Conservation (phyloP, 495 filamentous ascomycete species). For the Glarea lozoyensis region DNA sequence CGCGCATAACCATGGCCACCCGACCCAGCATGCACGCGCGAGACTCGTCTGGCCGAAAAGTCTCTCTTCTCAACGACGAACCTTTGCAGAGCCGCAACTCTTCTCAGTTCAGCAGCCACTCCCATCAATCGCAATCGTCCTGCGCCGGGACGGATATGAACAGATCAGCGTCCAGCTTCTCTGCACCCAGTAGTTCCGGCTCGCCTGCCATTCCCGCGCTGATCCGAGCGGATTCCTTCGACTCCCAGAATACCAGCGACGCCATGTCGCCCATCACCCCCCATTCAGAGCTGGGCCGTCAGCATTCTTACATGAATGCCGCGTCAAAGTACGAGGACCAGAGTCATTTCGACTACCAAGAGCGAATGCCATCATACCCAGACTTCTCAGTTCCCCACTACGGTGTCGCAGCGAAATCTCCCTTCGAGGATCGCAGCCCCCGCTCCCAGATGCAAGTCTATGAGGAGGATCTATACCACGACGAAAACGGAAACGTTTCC, state of each 20-base stretch:
- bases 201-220: conserved; percentile 40
- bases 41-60: conserved; percentile 39
- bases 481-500: neutral
- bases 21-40: conserved; percentile 34
- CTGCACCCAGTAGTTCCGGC: conserved; percentile 22
- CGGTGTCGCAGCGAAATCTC: conserved; percentile 1
- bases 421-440: conserved; percentile 3
- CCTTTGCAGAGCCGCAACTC: conserved; percentile 7
- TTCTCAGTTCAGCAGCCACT: neutral
- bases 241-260: conserved; percentile 41
- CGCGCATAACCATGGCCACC: too few relatives aligned
- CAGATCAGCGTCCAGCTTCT: conserved; percentile 23
- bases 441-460: neutral
- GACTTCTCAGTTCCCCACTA: conserved; percentile 4
- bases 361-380: conserved; percentile 1
- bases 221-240: conserved; percentile 43
- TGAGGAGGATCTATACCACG: neutral
- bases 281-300: conserved; percentile 22
- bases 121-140: neutral
- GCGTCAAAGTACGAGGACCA: conserved; percentile 14
- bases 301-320: conserved; percentile 2
- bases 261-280: conserved; percentile 40
- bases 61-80: conserved; percentile 48
- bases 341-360: conserved; percentile 1
- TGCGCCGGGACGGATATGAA: conserved; percentile 10